Evolutionary conservation across 2,329 filamentous ascomycete species (phyloP).

Genomic region (Cladosporium sp.): DNA sequence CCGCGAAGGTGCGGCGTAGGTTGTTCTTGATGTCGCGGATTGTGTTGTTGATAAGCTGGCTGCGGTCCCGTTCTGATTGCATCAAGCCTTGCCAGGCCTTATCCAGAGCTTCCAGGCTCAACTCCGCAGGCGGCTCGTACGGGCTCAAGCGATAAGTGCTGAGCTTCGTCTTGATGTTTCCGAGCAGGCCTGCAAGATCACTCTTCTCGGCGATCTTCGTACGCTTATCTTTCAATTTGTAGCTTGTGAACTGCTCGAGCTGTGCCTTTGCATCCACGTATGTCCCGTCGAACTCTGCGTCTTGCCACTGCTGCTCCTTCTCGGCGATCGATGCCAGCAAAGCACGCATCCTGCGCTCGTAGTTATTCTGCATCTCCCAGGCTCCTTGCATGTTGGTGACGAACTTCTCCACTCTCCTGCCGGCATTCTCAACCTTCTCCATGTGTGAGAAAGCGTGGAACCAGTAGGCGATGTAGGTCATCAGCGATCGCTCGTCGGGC

Average conservation of each 20-base stretch:
- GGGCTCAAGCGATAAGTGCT: slow-evolving; percentile 89
- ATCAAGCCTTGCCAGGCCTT: slow-evolving; percentile 77
- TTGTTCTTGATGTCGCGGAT: slow-evolving; percentile 98
- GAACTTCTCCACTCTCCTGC: slow-evolving; percentile 94
- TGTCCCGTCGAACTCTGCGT: slow-evolving; percentile 82
- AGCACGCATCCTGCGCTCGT: slow-evolving; percentile 85
- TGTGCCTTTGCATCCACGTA: slow-evolving; percentile 92
- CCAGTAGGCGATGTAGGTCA: slow-evolving; percentile 99
- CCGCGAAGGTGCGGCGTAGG: slow-evolving; percentile 86
- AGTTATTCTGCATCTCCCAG: slow-evolving; percentile 99
- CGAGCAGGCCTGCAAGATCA: slow-evolving; percentile 85
- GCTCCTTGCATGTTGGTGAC: slow-evolving; percentile 98
- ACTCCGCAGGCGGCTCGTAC: slow-evolving; percentile 83
- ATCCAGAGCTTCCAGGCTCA: slow-evolving; percentile 81
- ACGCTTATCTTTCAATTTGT: slow-evolving; percentile 88
- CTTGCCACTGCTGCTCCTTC: slow-evolving; percentile 75
- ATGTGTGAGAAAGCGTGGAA: slow-evolving; percentile 99
- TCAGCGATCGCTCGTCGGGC: slow-evolving; percentile 92
- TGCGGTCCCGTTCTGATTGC: slow-evolving; percentile 80
- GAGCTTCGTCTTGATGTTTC: slow-evolving; percentile 98
- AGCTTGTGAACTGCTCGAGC: slow-evolving; percentile 75
- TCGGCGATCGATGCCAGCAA: slow-evolving; percentile 72
- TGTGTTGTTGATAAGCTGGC: slow-evolving; percentile 94
- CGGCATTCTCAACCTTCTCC: slow-evolving; percentile 97
- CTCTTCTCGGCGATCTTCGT: slow-evolving; percentile 98